These are phyloP conservation scores for Trichoderma erinaceum DNA, from an alignment of 495 filamentous ascomycete species.

Conservation along the genomic window DNA sequence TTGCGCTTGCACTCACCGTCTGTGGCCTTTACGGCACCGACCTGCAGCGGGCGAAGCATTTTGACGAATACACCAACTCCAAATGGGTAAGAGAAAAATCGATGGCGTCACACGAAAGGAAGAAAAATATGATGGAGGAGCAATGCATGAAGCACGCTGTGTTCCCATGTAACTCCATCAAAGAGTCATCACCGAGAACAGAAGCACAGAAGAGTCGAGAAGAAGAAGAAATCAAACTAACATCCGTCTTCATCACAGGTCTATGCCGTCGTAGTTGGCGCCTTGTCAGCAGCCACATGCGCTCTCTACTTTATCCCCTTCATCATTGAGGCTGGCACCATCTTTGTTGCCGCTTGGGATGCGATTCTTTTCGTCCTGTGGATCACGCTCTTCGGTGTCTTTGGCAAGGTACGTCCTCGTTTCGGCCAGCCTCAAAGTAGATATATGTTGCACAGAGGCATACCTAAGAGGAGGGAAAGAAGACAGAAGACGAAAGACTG, in stretches of 20 bases:
- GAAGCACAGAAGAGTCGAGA: too few species aligned
- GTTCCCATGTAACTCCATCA: too few species aligned
- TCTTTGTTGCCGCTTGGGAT: constrained; percentile 60
- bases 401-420: constrained; percentile 45
- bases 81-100: constrained; percentile 54
- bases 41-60: constrained; percentile 51
- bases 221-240: too few species aligned
- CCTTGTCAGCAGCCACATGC: constrained; percentile 53
- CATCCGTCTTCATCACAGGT: constrained; percentile 31
- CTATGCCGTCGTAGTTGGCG: constrained; percentile 63
- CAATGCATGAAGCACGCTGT: neutral
- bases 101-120: neutral
- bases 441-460: neutral
- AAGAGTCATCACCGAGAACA: too few species aligned
- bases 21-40: constrained; percentile 74
- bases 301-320: constrained; percentile 58
- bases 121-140: neutral
- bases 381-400: constrained; percentile 74
- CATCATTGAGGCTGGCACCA: constrained; percentile 39
- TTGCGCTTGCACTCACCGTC: constrained; percentile 68
- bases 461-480: neutral
- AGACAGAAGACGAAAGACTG: neutral
- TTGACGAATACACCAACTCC: constrained; percentile 44
- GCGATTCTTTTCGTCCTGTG: constrained; percentile 65
- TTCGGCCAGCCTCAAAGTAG: neutral